These are phyloP conservation scores for Monarda citriodora DNA, from an alignment of 305 asterid genomes.

Conservation along the genomic window DNA sequence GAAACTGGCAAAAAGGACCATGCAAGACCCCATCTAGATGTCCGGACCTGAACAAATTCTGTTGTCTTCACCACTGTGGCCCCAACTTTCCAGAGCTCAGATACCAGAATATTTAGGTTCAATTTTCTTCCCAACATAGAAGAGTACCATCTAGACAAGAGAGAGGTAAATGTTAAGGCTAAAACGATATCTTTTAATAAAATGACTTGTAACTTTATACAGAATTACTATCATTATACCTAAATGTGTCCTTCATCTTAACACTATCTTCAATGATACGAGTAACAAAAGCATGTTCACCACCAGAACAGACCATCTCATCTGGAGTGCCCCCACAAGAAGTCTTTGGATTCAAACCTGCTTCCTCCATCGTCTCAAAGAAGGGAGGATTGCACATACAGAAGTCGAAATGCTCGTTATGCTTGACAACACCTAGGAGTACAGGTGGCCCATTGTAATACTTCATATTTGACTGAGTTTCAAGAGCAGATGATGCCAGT, in stretches of 20 bases:
- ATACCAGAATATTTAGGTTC: slow-evolving; percentile 69
- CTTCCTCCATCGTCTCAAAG: slow-evolving; percentile 88
- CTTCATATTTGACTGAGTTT: slow-evolving; percentile 21
- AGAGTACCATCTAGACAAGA: slow-evolving; percentile 81
- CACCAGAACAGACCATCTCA: slow-evolving; percentile 97
- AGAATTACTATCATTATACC: slow-evolving; percentile 36
- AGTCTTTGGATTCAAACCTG: slow-evolving; percentile 93
- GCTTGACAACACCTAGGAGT: slow-evolving; percentile 74
- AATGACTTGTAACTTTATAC: background rate
- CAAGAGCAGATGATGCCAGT: slow-evolving; percentile 20
- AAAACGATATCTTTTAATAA: slow-evolving; percentile 1
- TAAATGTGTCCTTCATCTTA: slow-evolving; percentile 57
- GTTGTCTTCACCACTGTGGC: slow-evolving; percentile 91
- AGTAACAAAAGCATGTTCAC: slow-evolving; percentile 74
- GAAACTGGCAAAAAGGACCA: slow-evolving; percentile 85
- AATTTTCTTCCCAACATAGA: slow-evolving; percentile 95
- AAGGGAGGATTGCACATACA: slow-evolving; percentile 99
- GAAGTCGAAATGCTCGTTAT: slow-evolving; percentile 78
- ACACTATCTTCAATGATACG: slow-evolving; percentile 83
- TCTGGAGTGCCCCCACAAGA: slow-evolving; percentile 91
- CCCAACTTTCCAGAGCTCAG: slow-evolving; percentile 78
- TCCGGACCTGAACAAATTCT: slow-evolving; percentile 95
- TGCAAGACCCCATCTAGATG: slow-evolving; percentile 98
- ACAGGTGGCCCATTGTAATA: slow-evolving; percentile 48
- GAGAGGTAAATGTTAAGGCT: slow-evolving; percentile 10